A percentile compares a stretch with the other conserved stretches of the same genome.
phyloP scores from a whole-genome alignment of 352 stramenopile genomes.

The Pythium myriotylum region DNA sequence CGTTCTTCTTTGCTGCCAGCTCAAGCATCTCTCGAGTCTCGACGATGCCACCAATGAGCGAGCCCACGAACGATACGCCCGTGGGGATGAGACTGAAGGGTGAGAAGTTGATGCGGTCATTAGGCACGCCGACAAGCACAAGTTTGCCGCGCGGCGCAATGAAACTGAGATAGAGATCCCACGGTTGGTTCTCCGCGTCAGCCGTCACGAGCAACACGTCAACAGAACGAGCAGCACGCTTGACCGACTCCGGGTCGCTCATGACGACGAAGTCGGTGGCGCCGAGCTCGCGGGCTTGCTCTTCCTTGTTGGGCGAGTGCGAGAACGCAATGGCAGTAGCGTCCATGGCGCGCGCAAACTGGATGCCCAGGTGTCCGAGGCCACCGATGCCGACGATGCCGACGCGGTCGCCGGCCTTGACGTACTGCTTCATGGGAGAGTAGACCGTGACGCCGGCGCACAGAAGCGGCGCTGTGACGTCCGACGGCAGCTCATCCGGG shows the following conservation, averaged over 20 bases:
- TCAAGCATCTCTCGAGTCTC: conserved; percentile 16
- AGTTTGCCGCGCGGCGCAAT: conserved; percentile 23
- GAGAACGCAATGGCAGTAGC: conserved; percentile 47
- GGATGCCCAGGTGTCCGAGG: conserved; percentile 69
- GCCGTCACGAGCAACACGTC: conserved; percentile 35
- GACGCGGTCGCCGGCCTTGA: conserved; percentile 36
- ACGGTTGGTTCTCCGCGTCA: conserved; percentile 35
- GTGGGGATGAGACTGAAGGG: conserved; percentile 39
- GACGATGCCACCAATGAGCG: conserved; percentile 30
- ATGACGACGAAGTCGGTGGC: conserved; percentile 26
- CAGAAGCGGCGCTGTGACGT: conserved; percentile 49
- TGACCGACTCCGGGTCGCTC: conserved; percentile 6
- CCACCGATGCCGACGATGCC: conserved; percentile 67
- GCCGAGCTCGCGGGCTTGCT: conserved; percentile 19
- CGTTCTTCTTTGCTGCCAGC: conserved; percentile 16
- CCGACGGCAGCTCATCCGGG: conserved; percentile 26
- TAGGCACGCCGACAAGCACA: conserved; percentile 32
- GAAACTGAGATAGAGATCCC: conserved; percentile 21
- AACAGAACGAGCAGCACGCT: conserved; percentile 23
- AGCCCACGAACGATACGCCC: conserved; percentile 29
- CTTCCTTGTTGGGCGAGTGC: conserved; percentile 25
- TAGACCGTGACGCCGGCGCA: conserved; percentile 76
- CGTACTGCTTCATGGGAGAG: conserved; percentile 37
- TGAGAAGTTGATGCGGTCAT: conserved; percentile 11
- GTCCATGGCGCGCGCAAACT: conserved; percentile 58